Conservation (phyloP, 2,329 filamentous ascomycete species). For the Coniella lustricola region DNA sequence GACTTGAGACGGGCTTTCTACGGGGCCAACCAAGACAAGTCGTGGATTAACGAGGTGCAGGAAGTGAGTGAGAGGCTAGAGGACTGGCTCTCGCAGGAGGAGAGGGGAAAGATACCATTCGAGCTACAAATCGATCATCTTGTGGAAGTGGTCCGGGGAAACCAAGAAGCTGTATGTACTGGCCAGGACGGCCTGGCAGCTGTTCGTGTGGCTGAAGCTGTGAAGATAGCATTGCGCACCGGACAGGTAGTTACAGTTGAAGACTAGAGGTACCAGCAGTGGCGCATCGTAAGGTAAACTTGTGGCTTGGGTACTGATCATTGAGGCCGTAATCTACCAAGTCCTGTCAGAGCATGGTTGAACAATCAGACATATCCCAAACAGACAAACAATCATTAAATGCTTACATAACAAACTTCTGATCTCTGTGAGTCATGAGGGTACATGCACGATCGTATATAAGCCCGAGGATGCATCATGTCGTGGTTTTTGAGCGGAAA, state of each 20-base stretch:
- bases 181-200: constrained; percentile 10
- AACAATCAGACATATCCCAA: too few relatives aligned
- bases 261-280: neutral
- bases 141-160: neutral
- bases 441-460: too few relatives aligned
- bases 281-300: too few relatives aligned
- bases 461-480: too few relatives aligned
- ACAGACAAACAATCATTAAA: too few relatives aligned
- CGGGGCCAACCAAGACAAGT: neutral
- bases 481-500: too few relatives aligned
- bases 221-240: constrained; percentile 6
- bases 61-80: constrained; percentile 3
- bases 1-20: constrained; percentile 15
- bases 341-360: too few relatives aligned
- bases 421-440: too few relatives aligned
- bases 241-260: constrained; percentile 4
- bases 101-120: constrained; percentile 7
- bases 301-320: too few relatives aligned
- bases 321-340: too few relatives aligned
- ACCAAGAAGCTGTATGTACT: constrained; percentile 4
- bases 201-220: constrained; percentile 9
- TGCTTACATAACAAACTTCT: too few relatives aligned
- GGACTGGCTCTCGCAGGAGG: constrained; percentile 4
- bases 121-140: constrained; percentile 11
- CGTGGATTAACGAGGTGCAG: constrained; percentile 3